Evolutionary conservation across 352 stramenopile genomes (phyloP), one percentile per base, ranked within the genome.

Genomic region (Phytophthora citrophthora): DNA sequence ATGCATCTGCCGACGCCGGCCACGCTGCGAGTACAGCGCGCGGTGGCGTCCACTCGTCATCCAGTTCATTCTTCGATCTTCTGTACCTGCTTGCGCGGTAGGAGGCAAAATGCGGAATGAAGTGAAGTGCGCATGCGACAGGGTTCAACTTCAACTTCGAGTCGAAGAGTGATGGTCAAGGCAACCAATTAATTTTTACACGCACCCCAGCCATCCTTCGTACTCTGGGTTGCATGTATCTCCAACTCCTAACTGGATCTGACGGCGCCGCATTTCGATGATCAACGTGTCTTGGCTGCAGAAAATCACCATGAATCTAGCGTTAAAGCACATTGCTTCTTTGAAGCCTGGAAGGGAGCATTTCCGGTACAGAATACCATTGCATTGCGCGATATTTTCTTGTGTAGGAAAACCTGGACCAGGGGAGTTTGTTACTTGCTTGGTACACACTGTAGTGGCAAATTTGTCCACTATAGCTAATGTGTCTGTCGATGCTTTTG

Each of bases 31-130:
- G 44, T 81, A 74, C 54, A 88, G 52, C 49, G 81, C 78, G 15
- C 78, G 81, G 61, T 90, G 78, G 29, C 57, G 53, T n/a, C 74
- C 73, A 43, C 78, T 86, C 43, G 81, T 87, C 81, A 87, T 90
- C 81, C 81, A 90, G 65, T 90, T 90, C 81, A 90, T 34, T 90
- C 15, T 34, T 46, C 34, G 44, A 5, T 16, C 4, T 5, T 26
- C 10, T 39, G 9, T 58, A 11, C 44, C 18, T 55, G n/a, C 26
- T 46, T 46, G 29, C 47, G 46, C 36, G 38, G 5, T 36, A 20
- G 16, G 20, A 53, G 34, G 54, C 44, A 71, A 71, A 64, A 46
- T 74, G 66, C 50, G 51, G 54, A 70, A 67, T 75, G 66, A 56
- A 27, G 44, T 16, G 13, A 24, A 55, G 23, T 23, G 36, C 39